These are phyloP conservation scores for Ceratocystis lukuohia DNA, from an alignment of 2,329 filamentous ascomycete species.

Conservation along the genomic window DNA sequence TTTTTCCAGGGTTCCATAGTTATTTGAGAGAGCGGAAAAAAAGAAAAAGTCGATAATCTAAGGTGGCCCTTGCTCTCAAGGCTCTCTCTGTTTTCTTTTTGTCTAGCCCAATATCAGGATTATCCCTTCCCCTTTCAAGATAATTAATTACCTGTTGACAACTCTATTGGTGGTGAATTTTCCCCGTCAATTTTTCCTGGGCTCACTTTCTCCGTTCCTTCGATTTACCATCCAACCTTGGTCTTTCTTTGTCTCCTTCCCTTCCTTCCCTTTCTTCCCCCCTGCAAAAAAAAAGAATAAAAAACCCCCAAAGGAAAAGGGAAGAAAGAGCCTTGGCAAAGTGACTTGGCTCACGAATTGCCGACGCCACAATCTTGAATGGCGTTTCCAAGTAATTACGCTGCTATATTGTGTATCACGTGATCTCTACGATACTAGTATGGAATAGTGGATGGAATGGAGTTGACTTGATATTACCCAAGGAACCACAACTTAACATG, in stretches of 20 bases:
- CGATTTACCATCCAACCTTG: not conserved
- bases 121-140: not conserved
- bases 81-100: not conserved
- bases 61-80: not conserved
- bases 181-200: not conserved
- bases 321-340: not conserved
- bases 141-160: not conserved
- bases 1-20: constrained; percentile 6
- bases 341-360: not conserved
- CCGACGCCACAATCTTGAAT: not conserved
- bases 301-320: not conserved
- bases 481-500: not conserved
- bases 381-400: not conserved
- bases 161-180: not conserved
- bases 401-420: not conserved
- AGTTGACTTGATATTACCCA: not conserved
- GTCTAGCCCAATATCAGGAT: too few relatives aligned
- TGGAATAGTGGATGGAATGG: not conserved
- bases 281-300: not conserved
- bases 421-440: not conserved
- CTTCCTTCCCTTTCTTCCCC: not conserved
- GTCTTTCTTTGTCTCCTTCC: not conserved
- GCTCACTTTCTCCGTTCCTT: not conserved
- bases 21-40: not conserved
- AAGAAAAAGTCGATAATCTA: not conserved